Percentiles rank a stretch among this genome's conserved stretches.
Evolutionary conservation across 306 rosid species (phyloP).

Genomic region (Luffa acutangula): DNA sequence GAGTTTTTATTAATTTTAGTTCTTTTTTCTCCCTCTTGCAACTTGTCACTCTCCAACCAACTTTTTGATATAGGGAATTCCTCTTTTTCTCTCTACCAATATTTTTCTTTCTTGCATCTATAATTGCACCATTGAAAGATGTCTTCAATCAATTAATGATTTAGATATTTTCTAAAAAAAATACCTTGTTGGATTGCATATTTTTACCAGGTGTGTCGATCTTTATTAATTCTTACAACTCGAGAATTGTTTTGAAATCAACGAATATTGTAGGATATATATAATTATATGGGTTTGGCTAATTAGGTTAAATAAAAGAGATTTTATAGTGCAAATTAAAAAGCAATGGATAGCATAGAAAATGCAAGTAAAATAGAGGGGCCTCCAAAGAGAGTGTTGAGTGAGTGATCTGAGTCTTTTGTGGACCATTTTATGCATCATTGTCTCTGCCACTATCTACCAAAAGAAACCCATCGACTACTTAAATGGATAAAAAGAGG

Average conservation of each 20-base stretch:
- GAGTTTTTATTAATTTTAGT: not conserved
- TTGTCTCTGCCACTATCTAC: constrained; percentile 9
- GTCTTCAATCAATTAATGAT: not conserved
- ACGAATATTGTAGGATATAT: too few relatives aligned
- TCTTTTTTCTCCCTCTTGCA: not conserved
- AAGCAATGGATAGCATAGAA: not conserved
- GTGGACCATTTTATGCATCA: constrained; percentile 10
- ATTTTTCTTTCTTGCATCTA: not conserved
- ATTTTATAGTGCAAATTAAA: not conserved
- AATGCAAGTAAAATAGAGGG: not conserved
- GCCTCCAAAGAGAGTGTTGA: not conserved
- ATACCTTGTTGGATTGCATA: not conserved
- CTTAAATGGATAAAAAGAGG: not conserved
- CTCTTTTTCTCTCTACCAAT: not conserved
- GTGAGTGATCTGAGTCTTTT: constrained; percentile 1
- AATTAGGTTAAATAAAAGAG: not conserved
- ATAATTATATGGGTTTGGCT: not conserved
- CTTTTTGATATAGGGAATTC: not conserved
- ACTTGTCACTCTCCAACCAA: not conserved
- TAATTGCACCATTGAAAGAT: not conserved
- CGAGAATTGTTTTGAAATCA: too few relatives aligned
- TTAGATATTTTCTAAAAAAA: not conserved
- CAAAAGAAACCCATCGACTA: not conserved
- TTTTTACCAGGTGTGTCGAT: too few relatives aligned
- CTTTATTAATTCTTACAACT: too few relatives aligned